Evolutionary conservation across 2,329 filamentous ascomycete species (phyloP), one percentile per base, ranked within the genome.

Genomic region (Immersiporthe knoxdaviesiana): DNA sequence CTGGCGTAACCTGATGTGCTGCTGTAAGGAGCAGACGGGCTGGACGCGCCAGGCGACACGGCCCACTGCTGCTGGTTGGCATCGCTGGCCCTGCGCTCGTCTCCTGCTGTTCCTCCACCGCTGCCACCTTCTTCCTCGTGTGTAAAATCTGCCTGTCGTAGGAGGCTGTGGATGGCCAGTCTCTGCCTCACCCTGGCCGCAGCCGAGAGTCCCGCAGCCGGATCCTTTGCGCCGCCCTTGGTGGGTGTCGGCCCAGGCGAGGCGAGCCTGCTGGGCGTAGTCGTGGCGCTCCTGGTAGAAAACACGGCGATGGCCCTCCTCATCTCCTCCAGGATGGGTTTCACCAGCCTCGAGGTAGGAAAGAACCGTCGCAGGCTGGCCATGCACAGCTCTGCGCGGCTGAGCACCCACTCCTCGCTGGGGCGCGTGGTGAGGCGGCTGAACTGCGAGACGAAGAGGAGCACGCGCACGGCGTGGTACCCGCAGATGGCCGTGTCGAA

Each of bases 101-200:
- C 69, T 0, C 39, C 54, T 0, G 27, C 41, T 0, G n/a, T 21
- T 47, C 44, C 16, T 44, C 41, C 41, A 18, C 41, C 16, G 21
- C 41, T 14, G 37, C 37, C 44, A 47, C 21, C 58, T 3, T 75
- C 76, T 1, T 75, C 74, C 3, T 70, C 73, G 21, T 76, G 73
- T 21, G 71, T 66, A 61, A 77, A 77, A 11, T 72, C 72, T 3
- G 75, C 75, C 65, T 74, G 73, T 10, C 75, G 68, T 11, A 78
- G 68, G 1, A 78, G 71, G 52, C 77, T 78, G 59, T 78, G 77
- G 2, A 78, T 74, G 0, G 76, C 75, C 37, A 78, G 65, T 24
- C 74, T 65, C 64, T 76, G 72, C 47, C 74, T 67, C 3, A 72
- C 72, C 24, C 71, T 71, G 10, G 74, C 75, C 5, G 72, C 74